A percentile compares a stretch with the other conserved stretches of the same genome.
phyloP scores from a whole-genome alignment of 768 basidiomycete species.

The Rhodotorula toruloides region DNA sequence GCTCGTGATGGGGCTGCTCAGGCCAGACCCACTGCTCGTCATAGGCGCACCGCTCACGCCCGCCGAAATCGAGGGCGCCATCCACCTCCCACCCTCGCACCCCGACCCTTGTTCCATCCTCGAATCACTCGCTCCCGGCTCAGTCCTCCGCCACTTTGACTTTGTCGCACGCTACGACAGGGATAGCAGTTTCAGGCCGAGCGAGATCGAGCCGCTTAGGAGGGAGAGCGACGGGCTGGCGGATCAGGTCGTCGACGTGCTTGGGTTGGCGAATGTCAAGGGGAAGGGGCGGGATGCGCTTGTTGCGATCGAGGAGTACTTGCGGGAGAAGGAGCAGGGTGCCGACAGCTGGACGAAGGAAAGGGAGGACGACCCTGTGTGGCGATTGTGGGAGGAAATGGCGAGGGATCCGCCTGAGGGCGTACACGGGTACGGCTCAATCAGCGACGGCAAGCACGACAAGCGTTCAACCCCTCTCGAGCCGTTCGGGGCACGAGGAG shows the following conservation, averaged over 20 bases:
- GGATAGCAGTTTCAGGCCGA: conserved; percentile 1
- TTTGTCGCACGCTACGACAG: conserved; percentile 16
- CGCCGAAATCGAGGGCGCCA: background rate
- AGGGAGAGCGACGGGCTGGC: conserved; percentile 40
- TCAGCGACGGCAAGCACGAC: background rate
- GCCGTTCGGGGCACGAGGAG: conserved; percentile 22
- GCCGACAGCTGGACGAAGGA: conserved; percentile 33
- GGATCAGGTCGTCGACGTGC: conserved; percentile 40
- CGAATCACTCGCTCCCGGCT: background rate
- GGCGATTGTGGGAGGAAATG: conserved; percentile 43
- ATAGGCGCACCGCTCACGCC: conserved; percentile 1
- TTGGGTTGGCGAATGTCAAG: conserved; percentile 30
- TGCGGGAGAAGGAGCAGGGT: conserved; percentile 27
- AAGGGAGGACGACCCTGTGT: conserved; percentile 32
- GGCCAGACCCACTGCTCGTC: background rate
- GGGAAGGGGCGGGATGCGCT: conserved; percentile 43
- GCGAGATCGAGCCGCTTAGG: conserved; percentile 31
- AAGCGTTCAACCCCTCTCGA: conserved; percentile 10
- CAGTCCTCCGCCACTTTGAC: conserved; percentile 20
- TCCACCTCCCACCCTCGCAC: conserved; percentile 3
- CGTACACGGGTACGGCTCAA: background rate
- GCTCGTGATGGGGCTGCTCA: background rate
- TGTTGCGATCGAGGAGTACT: conserved; percentile 35
- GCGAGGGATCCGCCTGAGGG: conserved; percentile 25
- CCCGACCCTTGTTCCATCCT: conserved; percentile 13